phyloP scores from a whole-genome alignment of 306 rosid species.

The Gastrolobium bilobum region DNA sequence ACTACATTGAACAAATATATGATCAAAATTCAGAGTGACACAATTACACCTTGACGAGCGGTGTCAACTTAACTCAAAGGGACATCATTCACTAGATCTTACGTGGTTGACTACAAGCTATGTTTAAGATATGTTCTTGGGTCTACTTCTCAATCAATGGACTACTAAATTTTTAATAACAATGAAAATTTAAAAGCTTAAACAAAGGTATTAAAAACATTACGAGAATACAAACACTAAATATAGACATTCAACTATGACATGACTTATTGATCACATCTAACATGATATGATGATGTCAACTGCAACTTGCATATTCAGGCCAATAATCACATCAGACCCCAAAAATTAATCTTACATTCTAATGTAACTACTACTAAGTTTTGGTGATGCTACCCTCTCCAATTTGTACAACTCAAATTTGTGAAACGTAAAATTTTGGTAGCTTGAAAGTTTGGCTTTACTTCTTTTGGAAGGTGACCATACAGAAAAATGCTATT shows the following conservation, averaged over 20 bases:
- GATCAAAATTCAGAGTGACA: background rate
- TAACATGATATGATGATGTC: conserved; percentile 16
- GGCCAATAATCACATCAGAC: conserved; percentile 1
- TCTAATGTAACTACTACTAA: background rate
- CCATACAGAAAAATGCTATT: conserved; percentile 72
- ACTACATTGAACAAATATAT: background rate
- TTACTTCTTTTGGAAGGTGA: conserved; percentile 79
- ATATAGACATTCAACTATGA: background rate
- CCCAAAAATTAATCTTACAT: conserved; percentile 21
- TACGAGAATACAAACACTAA: background rate
- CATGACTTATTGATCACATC: conserved; percentile 14
- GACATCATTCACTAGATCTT: too few species aligned
- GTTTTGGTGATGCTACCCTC: conserved; percentile 29
- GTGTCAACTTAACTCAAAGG: too few species aligned
- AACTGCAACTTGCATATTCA: background rate
- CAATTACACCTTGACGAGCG: background rate
- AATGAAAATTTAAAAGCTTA: background rate
- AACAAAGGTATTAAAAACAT: background rate
- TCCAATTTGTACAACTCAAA: conserved; percentile 18
- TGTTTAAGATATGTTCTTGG: too few species aligned
- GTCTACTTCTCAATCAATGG: background rate
- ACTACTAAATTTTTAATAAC: background rate
- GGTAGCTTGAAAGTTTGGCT: conserved; percentile 29
- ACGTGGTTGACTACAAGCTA: too few species aligned
- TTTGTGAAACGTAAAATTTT: background rate